A percentile compares a stretch with the other conserved stretches of the same genome.
phyloP scores from a whole-genome alignment of 1,284 basidiomycete genomes.

The Boletus semigastroideus region DNA sequence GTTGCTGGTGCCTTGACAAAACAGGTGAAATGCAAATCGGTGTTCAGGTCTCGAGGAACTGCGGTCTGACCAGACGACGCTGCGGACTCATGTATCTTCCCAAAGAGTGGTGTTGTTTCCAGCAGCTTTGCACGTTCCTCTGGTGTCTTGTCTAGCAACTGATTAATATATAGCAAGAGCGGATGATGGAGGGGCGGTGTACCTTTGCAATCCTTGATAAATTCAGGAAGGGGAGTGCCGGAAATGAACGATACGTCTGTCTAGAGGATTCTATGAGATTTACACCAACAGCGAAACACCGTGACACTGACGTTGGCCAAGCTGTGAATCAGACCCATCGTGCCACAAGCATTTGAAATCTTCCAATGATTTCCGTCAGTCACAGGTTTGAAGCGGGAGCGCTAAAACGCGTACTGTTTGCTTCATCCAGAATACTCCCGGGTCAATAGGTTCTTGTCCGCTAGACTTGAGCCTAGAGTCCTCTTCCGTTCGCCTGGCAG shows the following conservation, averaged over 20 bases:
- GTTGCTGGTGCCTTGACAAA: slow-evolving; percentile 69
- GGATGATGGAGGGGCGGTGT: background rate
- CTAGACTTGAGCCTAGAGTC: slow-evolving; percentile 49
- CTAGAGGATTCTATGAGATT: slow-evolving; percentile 35
- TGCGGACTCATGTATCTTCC: slow-evolving; percentile 68
- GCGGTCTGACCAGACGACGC: slow-evolving; percentile 71
- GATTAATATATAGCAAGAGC: slow-evolving; percentile 5
- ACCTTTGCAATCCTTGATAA: slow-evolving; percentile 66
- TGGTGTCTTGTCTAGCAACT: slow-evolving; percentile 55
- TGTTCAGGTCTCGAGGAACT: slow-evolving; percentile 53
- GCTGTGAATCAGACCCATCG: slow-evolving; percentile 84
- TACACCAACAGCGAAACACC: slow-evolving; percentile 4
- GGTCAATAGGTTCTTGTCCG: slow-evolving; percentile 56
- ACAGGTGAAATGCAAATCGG: slow-evolving; percentile 82
- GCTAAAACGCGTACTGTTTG: slow-evolving; percentile 55
- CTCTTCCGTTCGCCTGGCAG: slow-evolving; percentile 53
- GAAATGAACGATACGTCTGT: slow-evolving; percentile 55
- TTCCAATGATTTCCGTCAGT: slow-evolving; percentile 31
- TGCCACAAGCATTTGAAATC: slow-evolving; percentile 89
- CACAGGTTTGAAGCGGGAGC: background rate
- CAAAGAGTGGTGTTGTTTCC: slow-evolving; percentile 74
- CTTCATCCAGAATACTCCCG: slow-evolving; percentile 71
- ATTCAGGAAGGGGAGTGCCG: slow-evolving; percentile 58
- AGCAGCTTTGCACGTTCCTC: slow-evolving; percentile 73
- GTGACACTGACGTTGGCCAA: slow-evolving; percentile 61